Base-by-base conservation (phyloP, 495 filamentous ascomycete genomes). In the Paragyromitra xinjiangensis region DNA sequence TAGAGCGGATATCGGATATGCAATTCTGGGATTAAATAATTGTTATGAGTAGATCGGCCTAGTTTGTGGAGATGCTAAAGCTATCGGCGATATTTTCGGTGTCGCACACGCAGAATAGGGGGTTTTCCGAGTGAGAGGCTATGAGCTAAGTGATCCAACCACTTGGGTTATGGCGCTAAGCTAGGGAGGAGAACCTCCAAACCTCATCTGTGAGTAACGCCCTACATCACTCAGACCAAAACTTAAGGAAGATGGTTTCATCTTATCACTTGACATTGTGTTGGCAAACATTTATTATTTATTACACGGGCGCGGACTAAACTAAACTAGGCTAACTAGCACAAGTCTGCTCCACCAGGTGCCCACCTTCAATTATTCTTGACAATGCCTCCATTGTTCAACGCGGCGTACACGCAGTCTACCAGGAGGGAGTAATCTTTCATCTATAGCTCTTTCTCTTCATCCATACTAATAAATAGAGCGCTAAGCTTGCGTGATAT, bases 41-140 rank as follows among this genome's bases (percentile, higher is more conserved):
- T 34, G 0, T 34, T 34, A 34, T 34, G 29, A 3, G 29, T 34
- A 34, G 29, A 3, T 34, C 29, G 29, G 29, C 29, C 29, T 69
- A 44, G 16, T 6, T 26, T 8, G 14, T 44, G 24, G 8, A 59
- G 14, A 69, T 59, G 22, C 39, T 39, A 59, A 45, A 22, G 45
- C 12, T 24, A 55, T 45, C 39, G 5, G 16, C 26, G 19, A 26
- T 67, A 48, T 19, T 58, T 65, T 11, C 14, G 50, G 19, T 37
- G 29, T 39, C 40, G 58, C 11, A 22, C 19, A 26, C 37, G 6
- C 6, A 40, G n/a, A 42, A n/a, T 42, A 63, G 24, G 37, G 59
- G 11, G 3, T 9, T 12, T 8, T 3, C 12, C 55, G 72, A 75
- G 72, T 75, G 72, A 75, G 44, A 75, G 50, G 1, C 8, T 50